Evolutionary conservation across 2,329 filamentous ascomycete genomes (phyloP), one percentile per base, ranked within the genome.

Genomic region (Diaporthe sp.): DNA sequence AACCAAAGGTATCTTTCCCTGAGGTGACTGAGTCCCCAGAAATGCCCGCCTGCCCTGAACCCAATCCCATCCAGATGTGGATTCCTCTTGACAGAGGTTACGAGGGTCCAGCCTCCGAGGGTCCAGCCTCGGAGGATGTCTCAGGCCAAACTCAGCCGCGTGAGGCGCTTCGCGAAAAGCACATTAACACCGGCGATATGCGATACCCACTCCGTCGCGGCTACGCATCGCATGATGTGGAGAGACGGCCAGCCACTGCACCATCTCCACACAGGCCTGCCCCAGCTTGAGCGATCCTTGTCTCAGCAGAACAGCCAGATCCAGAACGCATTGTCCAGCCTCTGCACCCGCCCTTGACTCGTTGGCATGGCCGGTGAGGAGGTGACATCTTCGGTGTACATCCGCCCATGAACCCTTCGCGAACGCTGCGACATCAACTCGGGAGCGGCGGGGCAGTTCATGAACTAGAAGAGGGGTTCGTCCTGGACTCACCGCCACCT

Each of bases 321-420:
- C 65, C 65, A 55, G 65, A 70, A 55, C 65, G 62, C 65, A 70
- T 13, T 42, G 65, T 70, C 65, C 65, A 70, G 65, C 65, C 65
- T 70, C 65, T 70, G 65, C 65, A 70, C 46, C 65, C 65, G 65
- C 34, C 65, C 65, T 70, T 70, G 65, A 70, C 65, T 70, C 34
- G 65, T 19, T 49, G 65, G n/a, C 49, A 70, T 42, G 65, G 42
- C 49, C 65, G 28, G 31, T 42, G 34, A 28, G n/a, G 22, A 53
- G 65, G 65, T 70, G 65, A 70, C 49, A 70, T 55, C 9, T 37
- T 70, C 46, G 46, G 65, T 70, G 65, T 55, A 70, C 37, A 37
- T 28, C 49, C 65, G 65, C 49, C 42, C 49, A 55, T 28, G 65
- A 70, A 55, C 49, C 34, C 49, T 31, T 70, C 65, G 49, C 10